Conservation (phyloP, 2,329 filamentous ascomycete species). For the Alternaria metachromatica region DNA sequence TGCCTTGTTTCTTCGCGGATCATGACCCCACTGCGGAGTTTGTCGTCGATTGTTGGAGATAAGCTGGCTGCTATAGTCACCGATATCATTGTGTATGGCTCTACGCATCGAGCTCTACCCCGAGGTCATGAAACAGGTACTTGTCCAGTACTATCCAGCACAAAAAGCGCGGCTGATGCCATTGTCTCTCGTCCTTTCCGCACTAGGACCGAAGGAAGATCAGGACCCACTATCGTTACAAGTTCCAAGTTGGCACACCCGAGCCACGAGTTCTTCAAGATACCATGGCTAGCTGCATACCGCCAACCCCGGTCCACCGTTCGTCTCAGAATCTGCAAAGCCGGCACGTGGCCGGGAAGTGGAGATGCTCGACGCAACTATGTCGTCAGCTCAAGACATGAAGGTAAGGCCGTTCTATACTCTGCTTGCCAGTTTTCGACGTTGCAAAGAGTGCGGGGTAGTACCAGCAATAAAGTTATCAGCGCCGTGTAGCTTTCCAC, state of each 20-base stretch:
- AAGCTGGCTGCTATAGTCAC: background rate
- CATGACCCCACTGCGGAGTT: background rate
- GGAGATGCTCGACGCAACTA: background rate
- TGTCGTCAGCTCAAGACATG: background rate
- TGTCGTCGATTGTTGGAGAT: background rate
- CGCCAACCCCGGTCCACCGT: background rate
- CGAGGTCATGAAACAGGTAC: background rate
- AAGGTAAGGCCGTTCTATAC: conserved; percentile 3
- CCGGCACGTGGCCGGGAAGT: background rate
- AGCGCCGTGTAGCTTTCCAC: background rate
- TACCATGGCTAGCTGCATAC: conserved; percentile 1
- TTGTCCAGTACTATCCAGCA: background rate
- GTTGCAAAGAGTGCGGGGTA: conserved; percentile 2
- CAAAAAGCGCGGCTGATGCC: background rate
- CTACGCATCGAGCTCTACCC: background rate
- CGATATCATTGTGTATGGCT: background rate
- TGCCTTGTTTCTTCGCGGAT: conserved; percentile 5
- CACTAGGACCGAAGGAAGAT: background rate
- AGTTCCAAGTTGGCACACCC: conserved; percentile 1
- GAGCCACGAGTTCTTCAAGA: conserved; percentile 1
- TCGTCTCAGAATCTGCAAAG: conserved; percentile 14
- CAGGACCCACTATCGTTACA: conserved; percentile 3
- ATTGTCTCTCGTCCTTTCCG: background rate
- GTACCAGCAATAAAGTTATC: background rate
- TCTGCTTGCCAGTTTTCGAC: conserved; percentile 13